Evolutionary conservation across 2,329 filamentous ascomycete genomes (phyloP).

Genomic region (Ophiostoma fasciatum): DNA sequence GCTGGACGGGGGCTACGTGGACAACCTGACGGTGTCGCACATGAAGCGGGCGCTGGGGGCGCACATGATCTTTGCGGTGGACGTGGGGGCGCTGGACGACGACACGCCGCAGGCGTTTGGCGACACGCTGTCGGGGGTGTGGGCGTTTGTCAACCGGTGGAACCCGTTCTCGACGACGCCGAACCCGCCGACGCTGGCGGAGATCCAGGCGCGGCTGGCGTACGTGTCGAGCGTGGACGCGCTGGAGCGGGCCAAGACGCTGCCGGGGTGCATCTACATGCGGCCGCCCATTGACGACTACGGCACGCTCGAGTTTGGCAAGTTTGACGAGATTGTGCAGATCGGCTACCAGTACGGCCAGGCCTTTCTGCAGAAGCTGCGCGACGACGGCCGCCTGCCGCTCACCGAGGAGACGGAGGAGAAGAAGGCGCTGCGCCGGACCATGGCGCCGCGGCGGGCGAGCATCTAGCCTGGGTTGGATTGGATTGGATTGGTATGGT

Average conservation of each 20-base stretch:
- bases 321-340: slow-evolving; percentile 93
- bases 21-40: slow-evolving; percentile 91
- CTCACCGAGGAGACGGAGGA: slow-evolving; percentile 58
- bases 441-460: slow-evolving; percentile 64
- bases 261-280: slow-evolving; percentile 89
- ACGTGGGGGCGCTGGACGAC: slow-evolving; percentile 87
- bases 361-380: slow-evolving; percentile 61
- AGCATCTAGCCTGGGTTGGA: too few species aligned
- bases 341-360: slow-evolving; percentile 79
- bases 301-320: slow-evolving; percentile 88
- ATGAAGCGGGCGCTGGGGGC: slow-evolving; percentile 94
- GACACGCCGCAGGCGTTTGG: slow-evolving; percentile 85
- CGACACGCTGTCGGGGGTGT: slow-evolving; percentile 86
- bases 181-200: slow-evolving; percentile 86
- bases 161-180: slow-evolving; percentile 82
- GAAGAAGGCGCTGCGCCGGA: slow-evolving; percentile 61
- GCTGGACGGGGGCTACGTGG: slow-evolving; percentile 89
- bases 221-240: slow-evolving; percentile 94
- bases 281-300: slow-evolving; percentile 86
- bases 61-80: slow-evolving; percentile 87
- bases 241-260: slow-evolving; percentile 81
- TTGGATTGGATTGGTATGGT: too few species aligned
- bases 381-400: slow-evolving; percentile 61
- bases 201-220: slow-evolving; percentile 87
- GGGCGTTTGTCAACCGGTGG: slow-evolving; percentile 92